These are phyloP conservation scores for Aspergillaceae sp. DNA, from an alignment of 2,329 filamentous ascomycete species.

Conservation along the genomic window DNA sequence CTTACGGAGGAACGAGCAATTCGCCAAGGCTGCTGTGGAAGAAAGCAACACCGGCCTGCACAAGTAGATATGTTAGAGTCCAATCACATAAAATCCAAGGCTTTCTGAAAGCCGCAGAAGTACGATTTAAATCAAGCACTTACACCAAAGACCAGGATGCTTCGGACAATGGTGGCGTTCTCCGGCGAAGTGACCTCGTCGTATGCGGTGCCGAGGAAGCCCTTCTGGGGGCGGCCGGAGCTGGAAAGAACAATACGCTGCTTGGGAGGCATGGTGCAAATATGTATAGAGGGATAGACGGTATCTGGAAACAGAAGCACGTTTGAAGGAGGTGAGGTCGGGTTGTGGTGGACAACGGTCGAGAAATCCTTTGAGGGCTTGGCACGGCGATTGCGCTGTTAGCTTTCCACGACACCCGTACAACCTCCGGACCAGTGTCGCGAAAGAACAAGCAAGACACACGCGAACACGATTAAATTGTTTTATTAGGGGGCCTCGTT, in stretches of 20 bases:
- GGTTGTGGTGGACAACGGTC: constrained; percentile 3
- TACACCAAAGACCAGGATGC: constrained; percentile 61
- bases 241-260: constrained; percentile 47
- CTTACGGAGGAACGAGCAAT: constrained; percentile 55
- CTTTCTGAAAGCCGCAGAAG: constrained; percentile 1
- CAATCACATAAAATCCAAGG: neutral
- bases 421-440: constrained; percentile 11
- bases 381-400: constrained; percentile 23
- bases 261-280: constrained; percentile 54
- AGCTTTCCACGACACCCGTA: constrained; percentile 23
- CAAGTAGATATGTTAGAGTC: constrained; percentile 7
- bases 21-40: constrained; percentile 61
- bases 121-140: constrained; percentile 22
- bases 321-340: neutral
- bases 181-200: constrained; percentile 56
- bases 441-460: constrained; percentile 1
- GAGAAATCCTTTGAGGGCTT: constrained; percentile 29
- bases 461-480: neutral
- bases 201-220: constrained; percentile 53
- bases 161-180: constrained; percentile 60
- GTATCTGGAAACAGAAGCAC: neutral
- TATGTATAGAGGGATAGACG: constrained; percentile 3
- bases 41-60: constrained; percentile 56
- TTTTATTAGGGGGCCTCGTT: neutral
- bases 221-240: constrained; percentile 33